These are phyloP conservation scores for bread wheat (Triticum aestivum) DNA, from an alignment of 176 grass and related monocot species.

Conservation along the genomic window IWGSC_CS_RefSeq_v2.1 NC_057812.1:109988710-109989209, in stretches of 20 bases:
- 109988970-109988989: conserved; percentile 58
- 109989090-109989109: conserved; percentile 90
- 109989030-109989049: conserved; percentile 90
- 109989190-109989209: neutral
- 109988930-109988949: conserved; percentile 92
- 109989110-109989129: conserved; percentile 88
- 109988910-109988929: conserved; percentile 94
- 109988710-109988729: too few species aligned
- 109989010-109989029: conserved; percentile 98
- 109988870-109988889: conserved; percentile 53
- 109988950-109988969: conserved; percentile 95
- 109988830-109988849: neutral
- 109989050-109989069: conserved; percentile 72
- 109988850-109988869: conserved; percentile 26
- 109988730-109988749: too few species aligned
- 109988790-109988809: neutral
- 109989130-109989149: neutral
- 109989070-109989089: conserved; percentile 84
- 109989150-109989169: neutral
- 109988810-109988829: neutral
- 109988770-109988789: neutral
- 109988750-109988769: too few species aligned
- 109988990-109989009: conserved; percentile 84
- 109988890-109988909: conserved; percentile 94
- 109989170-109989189: neutral